phyloP scores from a whole-genome alignment of 148 eudicot species.

The Agrostemma githago region DNA sequence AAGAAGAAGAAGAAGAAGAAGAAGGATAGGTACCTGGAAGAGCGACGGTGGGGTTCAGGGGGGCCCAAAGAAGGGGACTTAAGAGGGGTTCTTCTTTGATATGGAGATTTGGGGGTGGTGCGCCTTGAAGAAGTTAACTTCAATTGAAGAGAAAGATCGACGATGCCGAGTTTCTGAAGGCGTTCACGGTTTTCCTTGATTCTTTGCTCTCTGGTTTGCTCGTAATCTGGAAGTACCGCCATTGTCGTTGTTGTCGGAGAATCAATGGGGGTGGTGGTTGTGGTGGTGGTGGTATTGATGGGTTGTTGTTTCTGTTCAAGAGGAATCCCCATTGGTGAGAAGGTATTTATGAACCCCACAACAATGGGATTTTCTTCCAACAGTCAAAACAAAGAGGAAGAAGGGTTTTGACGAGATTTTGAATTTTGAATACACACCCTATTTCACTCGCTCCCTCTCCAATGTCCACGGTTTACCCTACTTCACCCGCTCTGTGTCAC shows the following conservation, averaged over 20 bases:
- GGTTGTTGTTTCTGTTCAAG: neutral
- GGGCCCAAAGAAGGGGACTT: conserved; percentile 25
- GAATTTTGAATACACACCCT: too few species aligned
- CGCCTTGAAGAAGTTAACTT: conserved; percentile 40
- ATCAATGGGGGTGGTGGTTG: neutral
- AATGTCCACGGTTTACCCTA: too few species aligned
- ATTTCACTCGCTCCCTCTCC: too few species aligned
- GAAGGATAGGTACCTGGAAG: conserved; percentile 45
- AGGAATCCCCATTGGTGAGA: conserved; percentile 2
- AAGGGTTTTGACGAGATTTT: neutral
- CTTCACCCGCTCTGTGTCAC: too few species aligned
- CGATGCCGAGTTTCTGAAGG: conserved; percentile 73
- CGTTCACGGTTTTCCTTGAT: conserved; percentile 69
- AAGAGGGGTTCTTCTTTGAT: conserved; percentile 25
- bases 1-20: neutral
- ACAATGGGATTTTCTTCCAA: neutral
- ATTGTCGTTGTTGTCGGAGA: neutral
- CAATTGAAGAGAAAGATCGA: conserved; percentile 64
- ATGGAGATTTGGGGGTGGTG: conserved; percentile 23
- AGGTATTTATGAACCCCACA: neutral
- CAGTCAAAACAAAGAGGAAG: neutral
- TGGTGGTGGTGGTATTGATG: neutral
- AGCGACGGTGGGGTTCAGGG: conserved; percentile 61
- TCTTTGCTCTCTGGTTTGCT: conserved; percentile 61
- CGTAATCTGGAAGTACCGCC: conserved; percentile 38